Evolutionary conservation across 2,329 filamentous ascomycete genomes (phyloP).

Genomic region (Colletotrichum nymphaeae): DNA sequence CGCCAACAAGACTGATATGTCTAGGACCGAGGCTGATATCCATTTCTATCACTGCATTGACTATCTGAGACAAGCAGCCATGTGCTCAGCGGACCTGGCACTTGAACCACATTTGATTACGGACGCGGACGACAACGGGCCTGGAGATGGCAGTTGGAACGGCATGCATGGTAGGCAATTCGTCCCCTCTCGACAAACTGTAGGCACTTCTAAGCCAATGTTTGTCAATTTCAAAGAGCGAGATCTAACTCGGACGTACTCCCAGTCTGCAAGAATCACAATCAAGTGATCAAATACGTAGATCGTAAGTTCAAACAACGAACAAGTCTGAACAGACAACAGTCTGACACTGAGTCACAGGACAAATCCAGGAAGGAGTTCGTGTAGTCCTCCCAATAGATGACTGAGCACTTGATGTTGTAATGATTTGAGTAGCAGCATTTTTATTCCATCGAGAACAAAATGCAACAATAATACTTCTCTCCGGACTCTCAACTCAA

Average conservation of each 20-base stretch:
- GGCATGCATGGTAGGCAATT: constrained; percentile 49
- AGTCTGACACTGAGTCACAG: constrained; percentile 12
- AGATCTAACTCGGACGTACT: neutral
- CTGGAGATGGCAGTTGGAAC: constrained; percentile 52
- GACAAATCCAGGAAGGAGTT: constrained; percentile 39
- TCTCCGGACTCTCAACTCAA: neutral
- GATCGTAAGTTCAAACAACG: constrained; percentile 40
- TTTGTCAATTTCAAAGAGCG: neutral
- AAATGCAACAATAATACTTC: neutral
- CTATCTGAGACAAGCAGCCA: constrained; percentile 53
- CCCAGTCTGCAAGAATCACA: constrained; percentile 51
- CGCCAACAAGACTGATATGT: constrained; percentile 31
- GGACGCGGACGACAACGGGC: constrained; percentile 51
- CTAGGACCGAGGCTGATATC: constrained; percentile 43
- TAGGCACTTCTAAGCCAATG: neutral
- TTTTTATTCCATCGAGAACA: neutral
- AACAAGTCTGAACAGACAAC: neutral
- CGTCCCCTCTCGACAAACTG: neutral
- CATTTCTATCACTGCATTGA: constrained; percentile 56
- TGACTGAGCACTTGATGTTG: constrained; percentile 13
- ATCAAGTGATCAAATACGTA: constrained; percentile 49
- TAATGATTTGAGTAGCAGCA: neutral
- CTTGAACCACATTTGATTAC: constrained; percentile 50
- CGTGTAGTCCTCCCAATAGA: constrained; percentile 41
- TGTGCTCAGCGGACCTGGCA: constrained; percentile 51